Conservation (phyloP, 768 basidiomycete genomes). For the Mrakia frigida region DNA sequence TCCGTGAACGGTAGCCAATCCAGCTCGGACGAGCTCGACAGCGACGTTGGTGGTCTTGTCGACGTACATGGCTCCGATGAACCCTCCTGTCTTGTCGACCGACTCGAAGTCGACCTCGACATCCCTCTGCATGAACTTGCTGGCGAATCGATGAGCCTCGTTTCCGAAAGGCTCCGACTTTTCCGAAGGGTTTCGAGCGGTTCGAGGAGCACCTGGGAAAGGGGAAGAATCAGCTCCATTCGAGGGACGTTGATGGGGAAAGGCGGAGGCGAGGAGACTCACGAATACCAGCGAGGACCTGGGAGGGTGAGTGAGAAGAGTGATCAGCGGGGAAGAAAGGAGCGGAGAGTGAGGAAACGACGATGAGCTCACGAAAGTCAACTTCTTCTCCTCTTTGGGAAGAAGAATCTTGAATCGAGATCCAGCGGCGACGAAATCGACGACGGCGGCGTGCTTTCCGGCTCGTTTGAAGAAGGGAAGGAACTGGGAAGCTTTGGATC, state of each 20-base stretch:
- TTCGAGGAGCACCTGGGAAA: constrained; percentile 59
- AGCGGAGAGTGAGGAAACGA: background rate
- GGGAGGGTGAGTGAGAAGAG: no score
- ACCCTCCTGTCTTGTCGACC: constrained; percentile 90
- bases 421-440: constrained; percentile 89
- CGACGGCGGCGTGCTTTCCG: constrained; percentile 74
- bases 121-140: constrained; percentile 87
- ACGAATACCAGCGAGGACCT: no score
- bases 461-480: constrained; percentile 84
- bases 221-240: background rate
- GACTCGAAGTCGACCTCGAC: constrained; percentile 86
- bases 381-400: constrained; percentile 84
- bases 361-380: constrained; percentile 64
- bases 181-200: constrained; percentile 68
- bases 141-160: constrained; percentile 76
- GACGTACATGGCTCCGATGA: constrained; percentile 67
- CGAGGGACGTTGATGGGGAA: background rate
- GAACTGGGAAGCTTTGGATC: constrained; percentile 74
- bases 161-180: constrained; percentile 82
- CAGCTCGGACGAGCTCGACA: constrained; percentile 52
- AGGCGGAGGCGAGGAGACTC: no score
- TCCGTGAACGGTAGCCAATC: constrained; percentile 73
- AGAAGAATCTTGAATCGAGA: constrained; percentile 92
- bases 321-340: no score
- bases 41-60: constrained; percentile 86